Conservation (phyloP, 169 alveolate genomes). For the Plasmodium billcollinsi region DNA sequence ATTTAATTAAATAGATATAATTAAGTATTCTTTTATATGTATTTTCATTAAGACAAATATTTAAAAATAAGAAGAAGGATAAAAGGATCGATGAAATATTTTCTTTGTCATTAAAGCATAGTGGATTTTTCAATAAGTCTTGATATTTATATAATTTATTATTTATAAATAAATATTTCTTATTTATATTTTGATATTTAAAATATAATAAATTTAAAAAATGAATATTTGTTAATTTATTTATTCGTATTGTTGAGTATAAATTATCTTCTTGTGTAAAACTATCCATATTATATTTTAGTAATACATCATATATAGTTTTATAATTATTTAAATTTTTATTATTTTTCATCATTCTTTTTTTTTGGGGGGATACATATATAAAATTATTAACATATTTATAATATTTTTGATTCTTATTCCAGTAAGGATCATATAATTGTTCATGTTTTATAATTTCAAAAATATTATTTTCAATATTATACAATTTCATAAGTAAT, state of each 20-base stretch:
- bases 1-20: slow-evolving; percentile 50
- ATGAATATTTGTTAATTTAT: too few relatives aligned
- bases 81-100: slow-evolving; percentile 17
- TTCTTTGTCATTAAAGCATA: slow-evolving; percentile 16
- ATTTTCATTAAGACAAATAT: slow-evolving; percentile 58
- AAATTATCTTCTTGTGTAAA: too few relatives aligned
- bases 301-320: too few relatives aligned
- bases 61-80: slow-evolving; percentile 44
- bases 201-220: too few relatives aligned
- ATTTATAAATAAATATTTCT: background rate
- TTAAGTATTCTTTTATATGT: slow-evolving; percentile 58
- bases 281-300: background rate
- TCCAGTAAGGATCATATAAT: slow-evolving; percentile 9
- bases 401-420: slow-evolving; percentile 9
- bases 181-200: too few relatives aligned
- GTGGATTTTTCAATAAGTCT: background rate
- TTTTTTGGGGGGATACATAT: background rate
- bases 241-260: too few relatives aligned
- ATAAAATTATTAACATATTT: slow-evolving; percentile 16
- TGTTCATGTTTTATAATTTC: slow-evolving; percentile 30
- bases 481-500: slow-evolving; percentile 7
- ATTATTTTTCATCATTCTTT: too few relatives aligned
- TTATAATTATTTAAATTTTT: slow-evolving; percentile 1
- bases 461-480: slow-evolving; percentile 2
- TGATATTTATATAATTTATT: background rate